Conservation (phyloP, 2,329 filamentous ascomycete species). For the Didymella pomorum region DNA sequence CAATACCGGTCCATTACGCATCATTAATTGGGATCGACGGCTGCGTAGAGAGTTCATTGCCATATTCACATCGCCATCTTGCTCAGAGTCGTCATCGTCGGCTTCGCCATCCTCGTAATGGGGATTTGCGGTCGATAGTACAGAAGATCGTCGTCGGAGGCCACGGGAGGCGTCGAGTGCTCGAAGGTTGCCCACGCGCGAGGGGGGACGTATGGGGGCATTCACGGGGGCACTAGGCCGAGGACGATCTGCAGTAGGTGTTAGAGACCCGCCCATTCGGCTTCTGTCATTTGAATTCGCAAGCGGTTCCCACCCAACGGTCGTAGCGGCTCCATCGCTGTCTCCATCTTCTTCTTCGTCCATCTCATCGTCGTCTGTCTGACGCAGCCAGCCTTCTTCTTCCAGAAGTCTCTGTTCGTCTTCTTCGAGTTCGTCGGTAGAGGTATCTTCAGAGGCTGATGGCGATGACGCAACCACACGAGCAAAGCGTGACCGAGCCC, state of each 20-base stretch:
- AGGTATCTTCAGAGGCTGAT: slow-evolving; percentile 47
- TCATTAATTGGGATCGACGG: slow-evolving; percentile 46
- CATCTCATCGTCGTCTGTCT: slow-evolving; percentile 52
- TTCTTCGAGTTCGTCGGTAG: slow-evolving; percentile 50
- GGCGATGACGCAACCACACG: slow-evolving; percentile 40
- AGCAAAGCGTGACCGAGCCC: slow-evolving; percentile 34
- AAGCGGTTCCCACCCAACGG: slow-evolving; percentile 56
- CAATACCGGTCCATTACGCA: slow-evolving; percentile 42
- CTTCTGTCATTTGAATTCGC: slow-evolving; percentile 56
- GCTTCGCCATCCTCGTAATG: slow-evolving; percentile 54
- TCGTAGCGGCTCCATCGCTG: slow-evolving; percentile 55
- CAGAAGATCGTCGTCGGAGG: slow-evolving; percentile 50
- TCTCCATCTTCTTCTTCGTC: slow-evolving; percentile 49
- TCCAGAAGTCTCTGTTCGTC: slow-evolving; percentile 48
- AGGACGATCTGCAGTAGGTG: slow-evolving; percentile 57
- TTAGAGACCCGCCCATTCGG: slow-evolving; percentile 57
- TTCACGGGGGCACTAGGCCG: slow-evolving; percentile 51
- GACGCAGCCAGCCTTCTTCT: slow-evolving; percentile 50
- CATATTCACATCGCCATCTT: slow-evolving; percentile 50
- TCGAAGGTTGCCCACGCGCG: slow-evolving; percentile 45
- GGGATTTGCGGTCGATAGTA: slow-evolving; percentile 45
- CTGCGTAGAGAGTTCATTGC: slow-evolving; percentile 45
- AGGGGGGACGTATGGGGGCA: slow-evolving; percentile 51
- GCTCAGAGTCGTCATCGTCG: slow-evolving; percentile 54
- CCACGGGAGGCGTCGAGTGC: slow-evolving; percentile 48